phyloP scores from a whole-genome alignment of 352 stramenopile species.

The Phytophthora podocarpi region DNA sequence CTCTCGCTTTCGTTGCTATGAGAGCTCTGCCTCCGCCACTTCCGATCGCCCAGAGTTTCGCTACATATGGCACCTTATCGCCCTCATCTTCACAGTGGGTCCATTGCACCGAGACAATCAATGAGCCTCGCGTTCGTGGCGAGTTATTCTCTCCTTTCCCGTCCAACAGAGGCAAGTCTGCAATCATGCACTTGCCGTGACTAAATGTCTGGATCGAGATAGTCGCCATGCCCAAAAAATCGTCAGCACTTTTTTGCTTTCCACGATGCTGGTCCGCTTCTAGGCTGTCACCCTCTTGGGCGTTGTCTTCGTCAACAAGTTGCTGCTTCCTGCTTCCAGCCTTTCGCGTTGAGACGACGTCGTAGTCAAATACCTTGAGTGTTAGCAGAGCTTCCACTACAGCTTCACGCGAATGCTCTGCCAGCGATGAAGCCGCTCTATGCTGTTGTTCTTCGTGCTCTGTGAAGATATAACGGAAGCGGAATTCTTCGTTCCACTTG shows the following conservation, averaged over 20 bases:
- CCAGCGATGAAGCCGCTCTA: background rate
- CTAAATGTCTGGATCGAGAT: slow-evolving; percentile 49
- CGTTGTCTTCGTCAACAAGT: slow-evolving; percentile 3
- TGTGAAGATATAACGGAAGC: slow-evolving; percentile 53
- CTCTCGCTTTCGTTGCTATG: slow-evolving; percentile 20
- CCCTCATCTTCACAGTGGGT: slow-evolving; percentile 37
- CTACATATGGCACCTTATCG: slow-evolving; percentile 1
- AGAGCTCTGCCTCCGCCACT: slow-evolving; percentile 23
- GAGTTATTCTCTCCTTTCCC: slow-evolving; percentile 31
- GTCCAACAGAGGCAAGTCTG: slow-evolving; percentile 46
- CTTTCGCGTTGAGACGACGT: slow-evolving; percentile 31
- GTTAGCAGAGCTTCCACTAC: too few species aligned
- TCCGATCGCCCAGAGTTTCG: slow-evolving; percentile 32
- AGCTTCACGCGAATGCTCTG: background rate
- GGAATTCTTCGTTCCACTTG: slow-evolving; percentile 79
- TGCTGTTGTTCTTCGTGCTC: slow-evolving; percentile 24
- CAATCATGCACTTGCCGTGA: slow-evolving; percentile 45
- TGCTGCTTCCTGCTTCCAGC: background rate
- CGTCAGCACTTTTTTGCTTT: slow-evolving; percentile 8
- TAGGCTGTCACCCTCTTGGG: background rate
- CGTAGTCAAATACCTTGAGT: slow-evolving; percentile 46
- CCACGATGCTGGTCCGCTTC: background rate
- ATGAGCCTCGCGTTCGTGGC: slow-evolving; percentile 33
- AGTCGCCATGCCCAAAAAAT: slow-evolving; percentile 54
- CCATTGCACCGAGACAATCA: slow-evolving; percentile 70